A percentile compares a stretch with the other conserved stretches of the same genome.
Conservation (phyloP, 805 yeast genomes). For the Wickerhamiella spandovensis region DNA sequence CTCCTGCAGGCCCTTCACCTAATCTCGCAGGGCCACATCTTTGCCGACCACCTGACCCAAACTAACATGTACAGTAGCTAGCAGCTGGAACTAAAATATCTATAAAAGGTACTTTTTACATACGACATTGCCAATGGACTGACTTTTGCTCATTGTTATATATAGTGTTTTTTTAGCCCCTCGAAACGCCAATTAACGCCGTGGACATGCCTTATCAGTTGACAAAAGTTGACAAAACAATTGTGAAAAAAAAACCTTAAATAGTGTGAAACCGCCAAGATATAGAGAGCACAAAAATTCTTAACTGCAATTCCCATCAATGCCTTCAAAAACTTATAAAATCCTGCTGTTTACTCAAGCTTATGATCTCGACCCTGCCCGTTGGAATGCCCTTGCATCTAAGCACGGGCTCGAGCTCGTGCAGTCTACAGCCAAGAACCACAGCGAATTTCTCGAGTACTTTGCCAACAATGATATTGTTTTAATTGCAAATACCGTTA, state of each 20-base stretch:
- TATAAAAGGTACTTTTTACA: neutral
- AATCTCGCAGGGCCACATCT: neutral
- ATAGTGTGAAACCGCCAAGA: neutral
- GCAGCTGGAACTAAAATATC: neutral
- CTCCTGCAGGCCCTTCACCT: neutral
- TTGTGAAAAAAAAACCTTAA: neutral
- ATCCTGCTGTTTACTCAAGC: neutral
- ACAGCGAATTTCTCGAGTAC: constrained; percentile 31
- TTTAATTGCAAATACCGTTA: constrained; percentile 32
- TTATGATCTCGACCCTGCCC: neutral
- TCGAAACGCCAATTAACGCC: neutral
- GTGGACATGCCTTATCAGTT: neutral
- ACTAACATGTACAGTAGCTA: neutral
- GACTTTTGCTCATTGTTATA: neutral
- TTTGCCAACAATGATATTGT: constrained; percentile 26
- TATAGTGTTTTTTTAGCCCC: neutral
- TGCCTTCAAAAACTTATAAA: neutral
- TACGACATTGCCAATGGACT: neutral
- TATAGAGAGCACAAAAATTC: neutral
- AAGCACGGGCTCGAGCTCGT: constrained; percentile 35
- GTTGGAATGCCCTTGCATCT: constrained; percentile 42
- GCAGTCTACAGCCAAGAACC: constrained; percentile 25
- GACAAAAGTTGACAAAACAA: neutral
- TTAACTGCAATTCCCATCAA: neutral
- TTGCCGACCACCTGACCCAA: neutral